Conservation (phyloP, 208 protist genomes). For the Leishmania amazonensis region DNA sequence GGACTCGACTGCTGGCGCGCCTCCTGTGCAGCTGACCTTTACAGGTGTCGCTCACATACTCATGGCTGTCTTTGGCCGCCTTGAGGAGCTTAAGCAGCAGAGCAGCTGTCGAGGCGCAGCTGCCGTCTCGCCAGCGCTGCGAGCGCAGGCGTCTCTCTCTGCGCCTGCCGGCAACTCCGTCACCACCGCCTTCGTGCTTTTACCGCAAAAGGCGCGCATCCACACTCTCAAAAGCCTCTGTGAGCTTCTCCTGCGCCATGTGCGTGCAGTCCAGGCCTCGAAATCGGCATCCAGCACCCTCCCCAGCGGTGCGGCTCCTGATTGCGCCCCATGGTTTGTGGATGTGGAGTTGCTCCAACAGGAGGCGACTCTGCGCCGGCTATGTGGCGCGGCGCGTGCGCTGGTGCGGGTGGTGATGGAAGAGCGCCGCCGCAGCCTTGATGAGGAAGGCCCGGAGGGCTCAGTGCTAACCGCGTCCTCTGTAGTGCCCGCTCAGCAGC, state of each 20-base stretch:
- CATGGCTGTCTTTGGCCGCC: conserved; percentile 29
- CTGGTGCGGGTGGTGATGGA: conserved; percentile 80
- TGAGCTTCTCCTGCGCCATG: conserved; percentile 56
- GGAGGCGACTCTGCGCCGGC: conserved; percentile 43
- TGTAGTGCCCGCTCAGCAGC: conserved; percentile 14
- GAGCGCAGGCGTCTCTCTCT: neutral
- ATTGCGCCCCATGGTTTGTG: conserved; percentile 35
- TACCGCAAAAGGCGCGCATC: conserved; percentile 80
- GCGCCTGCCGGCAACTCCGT: neutral
- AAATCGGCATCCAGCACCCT: neutral
- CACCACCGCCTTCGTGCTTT: conserved; percentile 39
- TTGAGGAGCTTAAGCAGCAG: conserved; percentile 47
- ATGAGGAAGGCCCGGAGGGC: conserved; percentile 68
- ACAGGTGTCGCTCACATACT: conserved; percentile 42
- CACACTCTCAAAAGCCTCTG: conserved; percentile 74
- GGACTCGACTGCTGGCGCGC: neutral
- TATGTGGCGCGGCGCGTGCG: conserved; percentile 57
- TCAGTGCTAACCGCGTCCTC: conserved; percentile 62
- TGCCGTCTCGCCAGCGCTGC: conserved; percentile 1
- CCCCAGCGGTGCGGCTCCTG: neutral
- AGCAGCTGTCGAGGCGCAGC: conserved; percentile 42
- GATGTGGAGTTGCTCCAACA: conserved; percentile 49
- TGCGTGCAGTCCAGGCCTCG: conserved; percentile 15
- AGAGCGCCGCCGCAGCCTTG: conserved; percentile 67
- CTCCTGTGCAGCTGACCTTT: conserved; percentile 49